Evolutionary conservation across 2,329 filamentous ascomycete species (phyloP).

Genomic region (Penicillium freii): DNA sequence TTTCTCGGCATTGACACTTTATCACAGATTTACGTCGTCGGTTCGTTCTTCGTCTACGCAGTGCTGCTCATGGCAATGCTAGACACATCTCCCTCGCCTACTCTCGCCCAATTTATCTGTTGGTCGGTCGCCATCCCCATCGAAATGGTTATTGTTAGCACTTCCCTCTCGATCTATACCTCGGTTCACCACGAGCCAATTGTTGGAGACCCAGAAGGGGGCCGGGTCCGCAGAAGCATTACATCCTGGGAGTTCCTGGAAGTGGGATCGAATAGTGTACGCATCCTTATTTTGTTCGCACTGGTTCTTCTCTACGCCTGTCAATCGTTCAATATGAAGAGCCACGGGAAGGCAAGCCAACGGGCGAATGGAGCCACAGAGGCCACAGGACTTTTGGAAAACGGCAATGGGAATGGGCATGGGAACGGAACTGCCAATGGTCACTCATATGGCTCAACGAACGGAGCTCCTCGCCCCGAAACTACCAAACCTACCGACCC

Average conservation of each 20-base stretch:
- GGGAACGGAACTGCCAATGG: slow-evolving; percentile 49
- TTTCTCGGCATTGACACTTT: slow-evolving; percentile 14
- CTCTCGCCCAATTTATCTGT: slow-evolving; percentile 71
- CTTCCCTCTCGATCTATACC: slow-evolving; percentile 67
- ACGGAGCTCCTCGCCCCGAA: slow-evolving; percentile 38
- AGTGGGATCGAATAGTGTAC: slow-evolving; percentile 60
- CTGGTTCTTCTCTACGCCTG: slow-evolving; percentile 61
- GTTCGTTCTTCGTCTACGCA: slow-evolving; percentile 81
- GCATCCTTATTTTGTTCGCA: slow-evolving; percentile 64
- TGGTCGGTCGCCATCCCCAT: slow-evolving; percentile 73
- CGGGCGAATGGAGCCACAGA: slow-evolving; percentile 43
- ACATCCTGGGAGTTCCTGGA: slow-evolving; percentile 45
- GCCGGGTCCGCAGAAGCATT: slow-evolving; percentile 40
- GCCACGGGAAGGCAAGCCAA: slow-evolving; percentile 37
- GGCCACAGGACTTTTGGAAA: slow-evolving; percentile 45
- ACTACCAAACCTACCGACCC: slow-evolving; percentile 58
- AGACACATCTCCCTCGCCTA: slow-evolving; percentile 79
- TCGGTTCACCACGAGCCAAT: slow-evolving; percentile 63
- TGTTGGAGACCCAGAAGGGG: slow-evolving; percentile 49
- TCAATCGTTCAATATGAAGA: slow-evolving; percentile 45
- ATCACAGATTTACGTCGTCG: slow-evolving; percentile 75
- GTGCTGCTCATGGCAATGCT: slow-evolving; percentile 83
- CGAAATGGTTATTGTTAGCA: slow-evolving; percentile 69
- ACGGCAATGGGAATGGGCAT: slow-evolving; percentile 48
- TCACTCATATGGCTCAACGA: slow-evolving; percentile 51